Percentiles rank a stretch among this genome's conserved stretches.
phyloP scores from a whole-genome alignment of 2,329 filamentous ascomycete species.

The Apiospora sp. region DNA sequence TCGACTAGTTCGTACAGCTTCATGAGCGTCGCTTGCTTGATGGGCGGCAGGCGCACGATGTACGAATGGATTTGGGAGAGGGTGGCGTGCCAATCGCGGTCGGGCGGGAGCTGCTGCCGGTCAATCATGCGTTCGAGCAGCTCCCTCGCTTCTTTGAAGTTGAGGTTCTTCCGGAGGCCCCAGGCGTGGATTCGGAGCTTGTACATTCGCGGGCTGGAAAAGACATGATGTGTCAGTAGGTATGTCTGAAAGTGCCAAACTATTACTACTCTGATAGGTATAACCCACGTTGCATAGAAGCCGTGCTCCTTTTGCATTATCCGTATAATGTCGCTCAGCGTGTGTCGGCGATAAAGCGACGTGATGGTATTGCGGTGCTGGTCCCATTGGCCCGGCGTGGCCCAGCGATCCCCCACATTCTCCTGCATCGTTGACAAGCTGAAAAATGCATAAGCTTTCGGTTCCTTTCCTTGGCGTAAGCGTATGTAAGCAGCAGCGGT shows the following conservation, averaged over 20 bases:
- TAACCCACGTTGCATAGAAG: not conserved
- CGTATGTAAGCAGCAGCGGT: no score
- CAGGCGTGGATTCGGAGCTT: not conserved
- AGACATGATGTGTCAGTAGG: not conserved
- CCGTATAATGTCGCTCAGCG: not conserved
- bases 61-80: not conserved
- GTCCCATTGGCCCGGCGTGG: not conserved
- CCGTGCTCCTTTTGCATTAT: conserved; percentile 1
- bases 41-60: not conserved
- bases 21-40: not conserved
- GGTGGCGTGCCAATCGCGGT: not conserved
- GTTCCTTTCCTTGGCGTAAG: no score
- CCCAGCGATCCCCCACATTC: not conserved
- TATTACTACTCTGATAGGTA: no score
- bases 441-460: not conserved
- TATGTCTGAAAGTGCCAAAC: no score
- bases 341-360: conserved; percentile 3
- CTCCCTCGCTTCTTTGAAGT: not conserved
- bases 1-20: not conserved
- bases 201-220: conserved; percentile 2
- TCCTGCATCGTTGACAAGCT: not conserved
- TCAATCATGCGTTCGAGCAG: not conserved
- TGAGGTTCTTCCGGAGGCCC: not conserved
- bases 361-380: not conserved
- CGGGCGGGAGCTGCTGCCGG: not conserved